phyloP scores from a whole-genome alignment of 139 green algal genomes.

The Deuterostichococcus epilithicus region DNA sequence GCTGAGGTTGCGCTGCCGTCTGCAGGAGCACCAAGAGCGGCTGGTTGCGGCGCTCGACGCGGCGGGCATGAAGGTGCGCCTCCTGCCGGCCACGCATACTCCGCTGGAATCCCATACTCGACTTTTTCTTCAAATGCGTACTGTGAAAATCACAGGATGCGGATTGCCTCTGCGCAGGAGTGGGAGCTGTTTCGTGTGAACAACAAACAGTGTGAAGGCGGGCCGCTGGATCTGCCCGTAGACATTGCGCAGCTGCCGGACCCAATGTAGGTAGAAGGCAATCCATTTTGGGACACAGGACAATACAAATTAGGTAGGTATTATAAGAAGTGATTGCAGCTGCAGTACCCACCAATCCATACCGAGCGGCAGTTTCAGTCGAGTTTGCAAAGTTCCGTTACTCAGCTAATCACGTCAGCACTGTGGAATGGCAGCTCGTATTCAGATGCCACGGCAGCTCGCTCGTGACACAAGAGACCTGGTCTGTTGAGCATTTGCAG shows the following conservation, averaged over 20 bases:
- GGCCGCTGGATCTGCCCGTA: slow-evolving; percentile 16
- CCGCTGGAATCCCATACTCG: slow-evolving; percentile 11
- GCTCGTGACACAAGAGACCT: no score
- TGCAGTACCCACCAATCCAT: no score
- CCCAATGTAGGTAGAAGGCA: no score
- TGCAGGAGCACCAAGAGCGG: slow-evolving; percentile 16
- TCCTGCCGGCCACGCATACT: slow-evolving; percentile 9
- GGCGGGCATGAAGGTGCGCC: slow-evolving; percentile 26
- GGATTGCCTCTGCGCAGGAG: slow-evolving; percentile 41
- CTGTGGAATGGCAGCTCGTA: no score
- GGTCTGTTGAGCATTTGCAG: no score
- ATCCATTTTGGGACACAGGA: no score
- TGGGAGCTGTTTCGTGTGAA: slow-evolving; percentile 85
- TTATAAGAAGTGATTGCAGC: no score
- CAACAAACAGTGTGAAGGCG: slow-evolving; percentile 50
- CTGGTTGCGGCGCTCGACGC: slow-evolving; percentile 41
- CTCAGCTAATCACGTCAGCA: no score
- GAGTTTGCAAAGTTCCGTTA: no score
- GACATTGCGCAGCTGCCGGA: background rate
- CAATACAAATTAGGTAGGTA: no score
- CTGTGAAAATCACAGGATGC: slow-evolving; percentile 9
- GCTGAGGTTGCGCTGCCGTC: slow-evolving; percentile 24
- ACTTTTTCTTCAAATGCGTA: slow-evolving; percentile 1
- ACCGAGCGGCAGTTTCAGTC: no score
- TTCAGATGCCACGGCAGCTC: no score